Evolutionary conservation across 768 basidiomycete species (phyloP).

Genomic region (Kwoniella heveanensis): DNA sequence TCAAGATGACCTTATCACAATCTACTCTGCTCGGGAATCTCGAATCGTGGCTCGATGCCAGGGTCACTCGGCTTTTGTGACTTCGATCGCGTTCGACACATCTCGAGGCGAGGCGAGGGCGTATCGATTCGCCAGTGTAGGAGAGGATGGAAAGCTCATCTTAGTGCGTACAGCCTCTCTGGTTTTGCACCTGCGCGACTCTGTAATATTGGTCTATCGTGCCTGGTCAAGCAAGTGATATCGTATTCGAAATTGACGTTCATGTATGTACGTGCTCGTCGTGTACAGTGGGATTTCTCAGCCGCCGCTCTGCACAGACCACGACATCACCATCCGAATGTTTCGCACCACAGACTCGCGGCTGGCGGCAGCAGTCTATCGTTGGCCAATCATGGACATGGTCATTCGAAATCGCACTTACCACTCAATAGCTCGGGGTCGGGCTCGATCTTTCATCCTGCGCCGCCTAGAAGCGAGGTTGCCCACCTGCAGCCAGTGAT

Average conservation of each 20-base stretch:
- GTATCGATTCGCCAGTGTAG: constrained; percentile 92
- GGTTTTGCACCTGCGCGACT: too few species aligned
- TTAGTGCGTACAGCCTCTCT: constrained; percentile 62
- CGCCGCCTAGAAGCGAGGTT: constrained; percentile 86
- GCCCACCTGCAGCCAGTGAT: constrained; percentile 87
- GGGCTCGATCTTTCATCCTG: constrained; percentile 67
- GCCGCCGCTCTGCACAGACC: constrained; percentile 87
- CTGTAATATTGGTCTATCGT: too few species aligned
- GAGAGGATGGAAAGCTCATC: constrained; percentile 93
- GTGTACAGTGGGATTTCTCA: constrained; percentile 84
- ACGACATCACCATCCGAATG: constrained; percentile 60
- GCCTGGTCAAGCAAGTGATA: neutral
- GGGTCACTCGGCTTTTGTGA: constrained; percentile 94
- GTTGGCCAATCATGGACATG: constrained; percentile 56
- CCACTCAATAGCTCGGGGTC: constrained; percentile 60
- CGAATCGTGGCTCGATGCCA: constrained; percentile 93
- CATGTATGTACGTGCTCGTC: neutral
- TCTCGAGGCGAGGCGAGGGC: constrained; percentile 82
- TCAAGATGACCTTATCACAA: constrained; percentile 92
- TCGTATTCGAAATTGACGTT: too few species aligned
- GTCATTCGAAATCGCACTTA: constrained; percentile 57
- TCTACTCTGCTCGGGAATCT: constrained; percentile 92
- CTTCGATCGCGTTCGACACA: constrained; percentile 79
- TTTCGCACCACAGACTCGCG: constrained; percentile 68
- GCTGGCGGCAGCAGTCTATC: constrained; percentile 74